Percentiles rank a stretch among this genome's conserved stretches.
phyloP scores from a whole-genome alignment of 139 green algal species.

The Mesotaenium endlicherianum region DNA sequence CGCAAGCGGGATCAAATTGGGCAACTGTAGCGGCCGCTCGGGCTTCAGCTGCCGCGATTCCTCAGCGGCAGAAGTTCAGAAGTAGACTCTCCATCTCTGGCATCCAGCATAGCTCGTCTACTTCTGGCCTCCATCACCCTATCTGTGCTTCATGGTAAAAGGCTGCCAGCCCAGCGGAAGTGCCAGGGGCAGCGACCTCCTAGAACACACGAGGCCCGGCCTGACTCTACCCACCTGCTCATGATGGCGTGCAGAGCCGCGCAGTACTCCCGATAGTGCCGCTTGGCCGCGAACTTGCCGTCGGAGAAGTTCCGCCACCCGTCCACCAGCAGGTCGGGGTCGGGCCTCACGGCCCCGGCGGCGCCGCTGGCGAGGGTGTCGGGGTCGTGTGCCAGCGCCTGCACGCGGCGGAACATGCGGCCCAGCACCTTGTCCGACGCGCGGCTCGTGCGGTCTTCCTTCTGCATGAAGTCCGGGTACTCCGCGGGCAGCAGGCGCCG shows the following conservation, averaged over 20 bases:
- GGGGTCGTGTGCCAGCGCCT: not conserved
- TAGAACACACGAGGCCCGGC: too few species aligned
- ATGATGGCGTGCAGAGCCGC: not conserved
- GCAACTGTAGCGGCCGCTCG: too few species aligned
- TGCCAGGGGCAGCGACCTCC: too few species aligned
- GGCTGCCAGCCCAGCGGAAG: too few species aligned
- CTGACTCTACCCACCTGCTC: not conserved
- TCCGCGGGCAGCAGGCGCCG: not conserved
- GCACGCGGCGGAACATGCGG: conserved; percentile 18
- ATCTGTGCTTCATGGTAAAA: too few species aligned
- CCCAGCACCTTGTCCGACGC: conserved; percentile 30
- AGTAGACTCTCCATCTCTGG: too few species aligned
- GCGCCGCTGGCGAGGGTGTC: not conserved
- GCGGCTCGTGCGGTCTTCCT: conserved; percentile 23
- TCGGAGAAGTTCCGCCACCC: not conserved
- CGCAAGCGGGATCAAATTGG: not conserved
- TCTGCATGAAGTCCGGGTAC: conserved; percentile 55
- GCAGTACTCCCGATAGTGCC: not conserved
- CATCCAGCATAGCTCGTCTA: too few species aligned
- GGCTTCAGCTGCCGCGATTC: too few species aligned
- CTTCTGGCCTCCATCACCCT: too few species aligned
- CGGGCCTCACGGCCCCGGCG: not conserved
- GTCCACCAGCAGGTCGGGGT: not conserved
- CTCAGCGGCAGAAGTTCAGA: too few species aligned
- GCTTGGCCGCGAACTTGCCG: too few species aligned